These are phyloP conservation scores for Amaranthus hypochondriacus DNA, from an alignment of 148 eudicot genomes.

Conservation along the genomic window DNA sequence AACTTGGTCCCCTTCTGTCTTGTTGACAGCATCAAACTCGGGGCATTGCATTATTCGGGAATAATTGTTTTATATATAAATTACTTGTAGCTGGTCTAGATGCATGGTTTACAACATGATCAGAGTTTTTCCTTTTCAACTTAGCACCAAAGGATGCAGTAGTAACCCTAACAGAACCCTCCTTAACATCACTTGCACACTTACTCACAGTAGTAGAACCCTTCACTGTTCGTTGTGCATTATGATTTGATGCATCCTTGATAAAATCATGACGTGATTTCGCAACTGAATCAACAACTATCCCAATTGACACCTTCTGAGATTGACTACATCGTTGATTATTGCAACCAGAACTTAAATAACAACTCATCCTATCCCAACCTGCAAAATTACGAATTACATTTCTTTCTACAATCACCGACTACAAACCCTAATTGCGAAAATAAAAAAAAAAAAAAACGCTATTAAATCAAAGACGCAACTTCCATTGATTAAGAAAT, in stretches of 20 bases:
- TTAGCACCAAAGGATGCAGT: slow-evolving; percentile 24
- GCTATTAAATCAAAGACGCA: no score
- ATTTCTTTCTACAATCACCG: neutral
- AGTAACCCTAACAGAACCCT: slow-evolving; percentile 42
- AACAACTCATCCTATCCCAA: slow-evolving; percentile 43
- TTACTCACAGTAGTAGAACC: slow-evolving; percentile 23
- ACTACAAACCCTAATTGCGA: slow-evolving; percentile 6
- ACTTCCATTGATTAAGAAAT: no score
- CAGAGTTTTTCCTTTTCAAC: slow-evolving; percentile 19
- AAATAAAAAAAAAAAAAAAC: neutral
- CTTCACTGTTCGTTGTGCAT: slow-evolving; percentile 14
- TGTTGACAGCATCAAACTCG: slow-evolving; percentile 27
- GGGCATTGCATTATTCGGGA: slow-evolving; percentile 20
- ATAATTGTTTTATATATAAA: slow-evolving; percentile 17
- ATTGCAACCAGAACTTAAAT: slow-evolving; percentile 54
- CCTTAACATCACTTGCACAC: slow-evolving; percentile 18
- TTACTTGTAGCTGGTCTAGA: slow-evolving; percentile 19
- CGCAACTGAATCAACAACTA: slow-evolving; percentile 38
- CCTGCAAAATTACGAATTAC: slow-evolving; percentile 13
- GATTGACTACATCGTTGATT: slow-evolving; percentile 51
- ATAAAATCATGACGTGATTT: slow-evolving; percentile 21
- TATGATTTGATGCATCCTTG: slow-evolving; percentile 21
- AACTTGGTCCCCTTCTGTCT: slow-evolving; percentile 22
- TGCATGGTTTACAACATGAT: slow-evolving; percentile 26
- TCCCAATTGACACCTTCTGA: slow-evolving; percentile 77